Conservation (phyloP, 352 stramenopile genomes). For the Pythium scleroteichum region DNA sequence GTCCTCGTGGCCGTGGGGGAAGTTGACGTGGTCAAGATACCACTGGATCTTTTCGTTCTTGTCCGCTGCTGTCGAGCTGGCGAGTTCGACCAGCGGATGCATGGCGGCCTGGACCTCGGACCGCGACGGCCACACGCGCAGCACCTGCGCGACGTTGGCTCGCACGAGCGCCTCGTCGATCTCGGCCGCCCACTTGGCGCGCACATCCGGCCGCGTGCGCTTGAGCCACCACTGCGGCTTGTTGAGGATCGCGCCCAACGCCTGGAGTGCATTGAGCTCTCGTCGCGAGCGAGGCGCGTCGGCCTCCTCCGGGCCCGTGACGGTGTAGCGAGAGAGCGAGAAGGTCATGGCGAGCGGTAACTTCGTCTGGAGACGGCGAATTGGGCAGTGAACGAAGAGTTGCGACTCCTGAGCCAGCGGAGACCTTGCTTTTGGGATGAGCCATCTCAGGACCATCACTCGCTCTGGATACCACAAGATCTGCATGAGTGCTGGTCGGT, state of each 20-base stretch:
- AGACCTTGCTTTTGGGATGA: no score
- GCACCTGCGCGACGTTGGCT: constrained; percentile 4
- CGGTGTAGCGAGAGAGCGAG: background rate
- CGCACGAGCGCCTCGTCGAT: constrained; percentile 20
- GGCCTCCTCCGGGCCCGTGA: background rate
- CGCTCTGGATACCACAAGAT: no score
- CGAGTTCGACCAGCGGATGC: background rate
- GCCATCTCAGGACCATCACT: no score
- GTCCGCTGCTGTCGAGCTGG: background rate
- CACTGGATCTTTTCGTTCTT: background rate
- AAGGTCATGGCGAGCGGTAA: no score
- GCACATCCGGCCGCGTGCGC: constrained; percentile 10
- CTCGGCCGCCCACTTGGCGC: constrained; percentile 27
- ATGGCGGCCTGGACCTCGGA: background rate
- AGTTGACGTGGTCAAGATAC: constrained; percentile 1
- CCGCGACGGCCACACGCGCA: constrained; percentile 2
- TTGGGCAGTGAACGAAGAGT: no score
- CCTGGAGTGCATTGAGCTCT: constrained; percentile 33
- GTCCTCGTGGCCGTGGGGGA: background rate
- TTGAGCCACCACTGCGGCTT: constrained; percentile 13
- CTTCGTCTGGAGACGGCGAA: no score
- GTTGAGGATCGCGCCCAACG: constrained; percentile 20
- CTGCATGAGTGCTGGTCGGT: no score
- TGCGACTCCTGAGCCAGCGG: no score
- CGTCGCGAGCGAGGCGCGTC: background rate